Percentiles rank a stretch among this genome's conserved stretches.
These are phyloP conservation scores for Quercus mongolica DNA, from an alignment of 306 rosid genomes.

Conservation along the genomic window DNA sequence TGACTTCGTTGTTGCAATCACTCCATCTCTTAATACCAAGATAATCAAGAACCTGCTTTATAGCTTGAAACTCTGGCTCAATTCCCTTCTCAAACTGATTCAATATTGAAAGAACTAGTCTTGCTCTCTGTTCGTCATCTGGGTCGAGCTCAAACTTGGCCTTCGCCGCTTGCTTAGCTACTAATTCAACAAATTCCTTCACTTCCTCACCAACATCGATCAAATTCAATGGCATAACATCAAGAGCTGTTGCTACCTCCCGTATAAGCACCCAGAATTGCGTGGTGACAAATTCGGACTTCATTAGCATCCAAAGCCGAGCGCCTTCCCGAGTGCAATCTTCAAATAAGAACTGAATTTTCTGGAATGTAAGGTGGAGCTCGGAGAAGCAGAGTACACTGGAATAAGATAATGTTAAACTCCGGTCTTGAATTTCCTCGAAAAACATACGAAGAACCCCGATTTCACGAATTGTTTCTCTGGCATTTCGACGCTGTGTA, in stretches of 20 bases:
- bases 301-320: conserved; percentile 49
- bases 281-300: conserved; percentile 40
- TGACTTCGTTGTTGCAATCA: conserved; percentile 52
- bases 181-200: conserved; percentile 56
- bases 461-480: conserved; percentile 61
- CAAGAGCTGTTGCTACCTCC: conserved; percentile 51
- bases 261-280: conserved; percentile 44
- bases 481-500: conserved; percentile 53
- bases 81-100: conserved; percentile 47
- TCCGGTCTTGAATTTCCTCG: conserved; percentile 39
- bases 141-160: conserved; percentile 37
- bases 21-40: conserved; percentile 53
- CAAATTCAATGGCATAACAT: conserved; percentile 47
- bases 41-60: conserved; percentile 38
- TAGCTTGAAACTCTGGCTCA: conserved; percentile 38
- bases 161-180: conserved; percentile 53
- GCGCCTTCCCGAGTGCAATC: conserved; percentile 53
- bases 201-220: conserved; percentile 49
- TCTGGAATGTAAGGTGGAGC: conserved; percentile 64
- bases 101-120: conserved; percentile 26
- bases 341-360: conserved; percentile 51
- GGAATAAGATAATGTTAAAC: conserved; percentile 17
- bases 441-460: conserved; percentile 49
- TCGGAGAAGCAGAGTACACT: conserved; percentile 51
- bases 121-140: conserved; percentile 28